Evolutionary conservation across 1,284 basidiomycete species (phyloP).

Genomic region (Sporisorium scitamineum): DNA sequence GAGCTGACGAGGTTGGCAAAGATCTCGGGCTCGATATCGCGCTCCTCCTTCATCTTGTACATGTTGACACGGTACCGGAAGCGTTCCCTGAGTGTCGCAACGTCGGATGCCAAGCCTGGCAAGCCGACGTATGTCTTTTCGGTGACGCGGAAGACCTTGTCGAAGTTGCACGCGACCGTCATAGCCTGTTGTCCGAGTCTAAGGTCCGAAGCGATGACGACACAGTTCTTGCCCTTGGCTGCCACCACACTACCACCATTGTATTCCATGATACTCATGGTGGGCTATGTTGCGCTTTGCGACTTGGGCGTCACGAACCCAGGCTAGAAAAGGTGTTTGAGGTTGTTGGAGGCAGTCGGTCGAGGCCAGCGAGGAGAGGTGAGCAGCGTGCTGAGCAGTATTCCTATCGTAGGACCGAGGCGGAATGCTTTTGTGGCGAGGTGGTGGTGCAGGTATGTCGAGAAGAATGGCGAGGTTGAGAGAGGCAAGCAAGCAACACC

Average conservation of each 20-base stretch:
- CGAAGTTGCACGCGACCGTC: constrained; percentile 90
- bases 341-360: neutral
- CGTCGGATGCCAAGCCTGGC: constrained; percentile 92
- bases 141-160: constrained; percentile 95
- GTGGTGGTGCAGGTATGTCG: constrained; percentile 9
- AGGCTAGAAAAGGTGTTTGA: neutral
- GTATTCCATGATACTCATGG: constrained; percentile 74
- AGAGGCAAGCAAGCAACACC: constrained; percentile 6
- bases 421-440: neutral
- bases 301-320: constrained; percentile 30
- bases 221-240: constrained; percentile 99
- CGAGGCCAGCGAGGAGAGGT: neutral
- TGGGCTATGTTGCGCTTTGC: constrained; percentile 19
- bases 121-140: constrained; percentile 93
- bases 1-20: constrained; percentile 96
- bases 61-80: constrained; percentile 91
- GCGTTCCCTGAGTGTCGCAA: constrained; percentile 80
- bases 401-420: neutral
- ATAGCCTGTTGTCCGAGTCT: constrained; percentile 90
- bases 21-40: constrained; percentile 94
- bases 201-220: constrained; percentile 96
- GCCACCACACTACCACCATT: constrained; percentile 98
- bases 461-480: neutral
- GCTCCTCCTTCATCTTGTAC: constrained; percentile 99
- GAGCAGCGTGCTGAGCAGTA: neutral